A percentile compares a stretch with the other conserved stretches of the same genome.
These are phyloP conservation scores for Corymbia citriodora DNA, from an alignment of 441 rosid species.

Conservation along the genomic window DNA sequence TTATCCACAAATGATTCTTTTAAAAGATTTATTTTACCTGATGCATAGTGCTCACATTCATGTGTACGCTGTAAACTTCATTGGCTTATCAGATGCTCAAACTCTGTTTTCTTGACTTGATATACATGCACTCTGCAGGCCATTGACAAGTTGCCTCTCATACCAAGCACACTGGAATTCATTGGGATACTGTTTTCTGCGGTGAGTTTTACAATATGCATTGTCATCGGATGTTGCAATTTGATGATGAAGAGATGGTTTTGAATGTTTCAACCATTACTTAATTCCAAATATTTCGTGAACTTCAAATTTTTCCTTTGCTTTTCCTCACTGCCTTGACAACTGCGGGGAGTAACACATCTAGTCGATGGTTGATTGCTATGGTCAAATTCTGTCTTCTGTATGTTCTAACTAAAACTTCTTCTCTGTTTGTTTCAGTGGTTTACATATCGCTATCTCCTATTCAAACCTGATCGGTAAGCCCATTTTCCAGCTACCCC, in stretches of 20 bases:
- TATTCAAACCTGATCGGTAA: conserved; percentile 88
- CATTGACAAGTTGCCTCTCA: conserved; percentile 67
- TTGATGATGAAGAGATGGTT: neutral
- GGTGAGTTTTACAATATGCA: conserved; percentile 32
- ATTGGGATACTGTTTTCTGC: conserved; percentile 66
- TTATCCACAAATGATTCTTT: neutral
- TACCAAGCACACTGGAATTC: conserved; percentile 62
- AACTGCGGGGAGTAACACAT: neutral
- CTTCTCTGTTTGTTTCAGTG: conserved; percentile 44
- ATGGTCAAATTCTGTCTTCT: neutral
- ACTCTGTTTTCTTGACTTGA: neutral
- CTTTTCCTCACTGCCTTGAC: neutral
- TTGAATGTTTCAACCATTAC: neutral
- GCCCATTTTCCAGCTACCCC: conserved; percentile 7
- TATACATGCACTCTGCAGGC: conserved; percentile 26
- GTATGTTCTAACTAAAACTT: conserved; percentile 10
- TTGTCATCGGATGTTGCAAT: neutral
- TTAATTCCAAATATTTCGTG: neutral
- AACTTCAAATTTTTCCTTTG: neutral
- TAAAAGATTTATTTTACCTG: neutral
- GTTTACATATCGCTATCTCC: conserved; percentile 82
- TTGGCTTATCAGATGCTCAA: neutral
- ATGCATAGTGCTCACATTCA: neutral
- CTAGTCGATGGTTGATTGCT: neutral
- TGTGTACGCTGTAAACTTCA: neutral